Evolutionary conservation across 257 asterid species (phyloP).

Genomic region (Solanum boliviense): DNA sequence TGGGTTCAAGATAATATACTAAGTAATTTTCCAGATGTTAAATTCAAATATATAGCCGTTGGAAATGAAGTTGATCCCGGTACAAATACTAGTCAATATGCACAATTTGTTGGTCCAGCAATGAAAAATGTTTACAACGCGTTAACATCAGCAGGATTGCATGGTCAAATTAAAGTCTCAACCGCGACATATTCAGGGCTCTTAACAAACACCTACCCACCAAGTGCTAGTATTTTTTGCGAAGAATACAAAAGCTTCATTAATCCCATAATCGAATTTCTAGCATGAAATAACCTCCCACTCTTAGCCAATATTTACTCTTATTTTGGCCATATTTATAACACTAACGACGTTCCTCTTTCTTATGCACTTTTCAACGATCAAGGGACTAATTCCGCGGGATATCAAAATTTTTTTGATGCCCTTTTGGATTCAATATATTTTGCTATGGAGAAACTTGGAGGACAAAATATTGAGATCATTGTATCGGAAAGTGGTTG

Average conservation of each 20-base stretch:
- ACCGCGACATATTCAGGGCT: conserved; percentile 9
- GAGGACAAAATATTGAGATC: conserved; percentile 9
- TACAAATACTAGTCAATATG: not conserved
- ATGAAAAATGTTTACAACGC: conserved; percentile 20
- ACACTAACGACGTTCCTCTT: not conserved
- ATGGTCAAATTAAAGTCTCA: conserved; percentile 16
- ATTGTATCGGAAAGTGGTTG: conserved; percentile 33
- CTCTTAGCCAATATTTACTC: conserved; percentile 25
- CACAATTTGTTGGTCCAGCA: conserved; percentile 7
- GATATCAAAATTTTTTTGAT: conserved; percentile 26
- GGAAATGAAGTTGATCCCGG: conserved; percentile 24
- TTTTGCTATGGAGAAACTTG: conserved; percentile 18
- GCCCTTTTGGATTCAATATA: conserved; percentile 22
- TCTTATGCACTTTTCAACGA: conserved; percentile 9
- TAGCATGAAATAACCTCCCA: conserved; percentile 3
- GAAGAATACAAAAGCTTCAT: not conserved
- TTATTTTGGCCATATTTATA: not conserved
- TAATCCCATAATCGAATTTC: conserved; percentile 6
- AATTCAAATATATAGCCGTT: conserved; percentile 22
- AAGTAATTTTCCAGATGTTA: not conserved
- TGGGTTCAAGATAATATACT: conserved; percentile 23
- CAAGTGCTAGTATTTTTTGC: conserved; percentile 9
- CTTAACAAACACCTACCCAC: conserved; percentile 14
- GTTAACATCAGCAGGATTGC: not conserved
- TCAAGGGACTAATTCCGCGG: not conserved